phyloP scores from a whole-genome alignment of 352 stramenopile genomes.

The Pythium chondricola region DNA sequence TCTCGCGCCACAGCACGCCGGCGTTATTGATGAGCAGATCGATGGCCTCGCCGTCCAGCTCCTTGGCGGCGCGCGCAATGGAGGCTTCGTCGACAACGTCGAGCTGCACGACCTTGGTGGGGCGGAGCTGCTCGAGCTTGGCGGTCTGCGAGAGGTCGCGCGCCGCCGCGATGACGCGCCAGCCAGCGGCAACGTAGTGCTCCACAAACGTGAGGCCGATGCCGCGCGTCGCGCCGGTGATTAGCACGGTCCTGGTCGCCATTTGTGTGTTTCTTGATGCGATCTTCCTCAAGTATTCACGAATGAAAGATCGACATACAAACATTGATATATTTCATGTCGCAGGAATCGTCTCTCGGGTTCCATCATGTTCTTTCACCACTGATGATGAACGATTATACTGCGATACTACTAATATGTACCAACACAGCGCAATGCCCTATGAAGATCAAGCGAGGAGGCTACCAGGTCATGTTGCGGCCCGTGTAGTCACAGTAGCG shows the following conservation, averaged over 20 bases:
- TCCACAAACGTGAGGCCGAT: slow-evolving; percentile 25
- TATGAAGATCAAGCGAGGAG: too few relatives aligned
- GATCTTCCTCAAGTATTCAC: not conserved
- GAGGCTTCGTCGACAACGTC: slow-evolving; percentile 39
- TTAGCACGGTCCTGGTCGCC: slow-evolving; percentile 19
- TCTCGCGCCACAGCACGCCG: slow-evolving; percentile 27
- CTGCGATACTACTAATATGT: too few relatives aligned
- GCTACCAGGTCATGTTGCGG: slow-evolving; percentile 24
- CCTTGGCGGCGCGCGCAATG: slow-evolving; percentile 25
- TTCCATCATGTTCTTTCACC: too few relatives aligned
- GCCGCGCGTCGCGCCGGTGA: slow-evolving; percentile 27
- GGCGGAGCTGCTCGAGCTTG: slow-evolving; percentile 25
- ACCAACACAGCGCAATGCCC: too few relatives aligned
- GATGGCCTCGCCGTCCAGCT: slow-evolving; percentile 35
- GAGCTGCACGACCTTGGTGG: slow-evolving; percentile 37
- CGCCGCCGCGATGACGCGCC: slow-evolving; percentile 21
- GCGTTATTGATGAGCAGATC: slow-evolving; percentile 65
- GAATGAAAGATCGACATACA: too few relatives aligned
- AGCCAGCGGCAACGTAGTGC: slow-evolving; percentile 15
- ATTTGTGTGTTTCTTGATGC: slow-evolving; percentile 1
- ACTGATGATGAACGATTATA: too few relatives aligned
- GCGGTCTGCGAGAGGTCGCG: slow-evolving; percentile 15
- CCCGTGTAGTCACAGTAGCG: slow-evolving; percentile 25
- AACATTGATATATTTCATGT: not conserved
- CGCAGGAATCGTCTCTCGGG: too few relatives aligned